These are phyloP conservation scores for Parachaetomium inaequale DNA, from an alignment of 495 filamentous ascomycete genomes.

Conservation along the genomic window DNA sequence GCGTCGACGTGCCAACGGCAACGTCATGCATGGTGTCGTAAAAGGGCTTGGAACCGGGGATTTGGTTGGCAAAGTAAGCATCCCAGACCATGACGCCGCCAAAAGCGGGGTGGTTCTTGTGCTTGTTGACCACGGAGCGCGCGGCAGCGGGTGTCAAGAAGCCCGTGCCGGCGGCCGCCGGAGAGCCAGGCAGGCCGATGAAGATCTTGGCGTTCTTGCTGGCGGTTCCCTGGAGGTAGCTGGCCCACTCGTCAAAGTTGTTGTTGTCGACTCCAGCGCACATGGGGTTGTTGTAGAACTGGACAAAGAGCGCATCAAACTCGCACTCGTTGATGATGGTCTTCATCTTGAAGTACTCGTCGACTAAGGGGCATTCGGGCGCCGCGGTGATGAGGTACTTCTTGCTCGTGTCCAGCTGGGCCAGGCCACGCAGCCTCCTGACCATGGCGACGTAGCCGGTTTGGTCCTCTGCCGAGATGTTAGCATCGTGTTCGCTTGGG, in stretches of 20 bases:
- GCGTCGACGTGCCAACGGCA: slow-evolving; percentile 14
- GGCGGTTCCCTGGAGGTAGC: slow-evolving; percentile 48
- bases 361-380: slow-evolving; percentile 59
- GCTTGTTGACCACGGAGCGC: slow-evolving; percentile 28
- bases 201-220: slow-evolving; percentile 60
- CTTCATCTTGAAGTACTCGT: slow-evolving; percentile 50
- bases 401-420: slow-evolving; percentile 34
- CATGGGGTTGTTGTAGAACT: slow-evolving; percentile 69
- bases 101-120: slow-evolving; percentile 35
- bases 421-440: slow-evolving; percentile 50
- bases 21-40: slow-evolving; percentile 29
- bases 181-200: slow-evolving; percentile 60
- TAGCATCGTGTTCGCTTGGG: neutral
- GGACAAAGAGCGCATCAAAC: slow-evolving; percentile 65
- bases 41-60: slow-evolving; percentile 24
- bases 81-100: slow-evolving; percentile 47
- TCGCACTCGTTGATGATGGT: slow-evolving; percentile 49
- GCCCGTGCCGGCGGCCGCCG: slow-evolving; percentile 27
- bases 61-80: slow-evolving; percentile 28
- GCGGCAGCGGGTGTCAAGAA: slow-evolving; percentile 31
- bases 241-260: slow-evolving; percentile 63
- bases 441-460: slow-evolving; percentile 44
- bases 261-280: slow-evolving; percentile 47
- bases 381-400: slow-evolving; percentile 58
- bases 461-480: slow-evolving; percentile 21